These are phyloP conservation scores for Wallemia hederae DNA, from an alignment of 1,284 basidiomycete species.

Conservation along the genomic window DNA sequence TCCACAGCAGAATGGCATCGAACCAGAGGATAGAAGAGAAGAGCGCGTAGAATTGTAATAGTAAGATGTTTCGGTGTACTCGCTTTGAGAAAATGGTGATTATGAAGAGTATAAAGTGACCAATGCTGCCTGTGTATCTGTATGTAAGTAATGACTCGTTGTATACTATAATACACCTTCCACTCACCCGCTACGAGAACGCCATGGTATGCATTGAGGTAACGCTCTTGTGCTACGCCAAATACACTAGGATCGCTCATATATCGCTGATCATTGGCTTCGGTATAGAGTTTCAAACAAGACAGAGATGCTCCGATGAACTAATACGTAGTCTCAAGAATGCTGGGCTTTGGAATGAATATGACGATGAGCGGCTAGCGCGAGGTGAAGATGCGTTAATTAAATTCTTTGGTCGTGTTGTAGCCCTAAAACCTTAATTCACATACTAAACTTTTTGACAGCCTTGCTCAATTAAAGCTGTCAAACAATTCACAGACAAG, in stretches of 20 bases:
- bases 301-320: background rate
- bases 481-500: background rate
- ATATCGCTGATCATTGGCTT: background rate
- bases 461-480: background rate
- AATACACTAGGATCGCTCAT: background rate
- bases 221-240: background rate
- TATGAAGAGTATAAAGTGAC: background rate
- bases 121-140: background rate
- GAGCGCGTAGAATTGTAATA: background rate
- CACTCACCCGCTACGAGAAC: background rate
- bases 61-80: background rate
- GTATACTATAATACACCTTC: too few species aligned
- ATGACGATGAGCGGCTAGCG: too few species aligned
- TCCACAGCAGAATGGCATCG: background rate
- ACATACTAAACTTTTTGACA: background rate
- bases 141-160: too few species aligned
- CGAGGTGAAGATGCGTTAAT: background rate
- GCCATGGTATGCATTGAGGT: background rate
- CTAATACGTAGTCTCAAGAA: background rate
- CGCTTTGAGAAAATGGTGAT: background rate
- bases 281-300: too few species aligned
- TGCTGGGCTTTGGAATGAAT: background rate
- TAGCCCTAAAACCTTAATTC: background rate
- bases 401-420: background rate
- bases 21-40: background rate